Conservation (phyloP, 768 basidiomycete species). For the Xerocomellus dryophilus region DNA sequence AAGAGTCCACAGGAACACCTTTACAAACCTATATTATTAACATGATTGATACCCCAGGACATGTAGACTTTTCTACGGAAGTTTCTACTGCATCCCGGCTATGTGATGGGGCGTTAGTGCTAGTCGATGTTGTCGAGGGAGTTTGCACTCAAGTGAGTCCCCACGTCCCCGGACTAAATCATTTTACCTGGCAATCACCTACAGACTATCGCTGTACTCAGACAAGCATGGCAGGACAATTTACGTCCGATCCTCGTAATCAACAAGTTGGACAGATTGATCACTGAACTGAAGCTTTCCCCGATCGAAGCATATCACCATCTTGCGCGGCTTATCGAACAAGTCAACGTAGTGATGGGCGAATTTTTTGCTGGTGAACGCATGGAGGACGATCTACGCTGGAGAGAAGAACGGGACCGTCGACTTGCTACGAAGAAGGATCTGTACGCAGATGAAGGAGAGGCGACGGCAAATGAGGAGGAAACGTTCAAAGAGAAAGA, state of each 20-base stretch:
- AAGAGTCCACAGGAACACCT: slow-evolving; percentile 46
- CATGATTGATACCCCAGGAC: slow-evolving; percentile 98
- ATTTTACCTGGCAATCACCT: neutral
- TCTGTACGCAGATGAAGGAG: slow-evolving; percentile 60
- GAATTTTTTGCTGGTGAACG: slow-evolving; percentile 91
- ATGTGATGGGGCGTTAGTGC: slow-evolving; percentile 92
- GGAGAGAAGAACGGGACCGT: slow-evolving; percentile 89
- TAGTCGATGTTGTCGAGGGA: slow-evolving; percentile 96
- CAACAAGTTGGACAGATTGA: slow-evolving; percentile 93
- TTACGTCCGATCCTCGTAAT: slow-evolving; percentile 91
- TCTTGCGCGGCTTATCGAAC: slow-evolving; percentile 88
- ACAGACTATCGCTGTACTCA: slow-evolving; percentile 91
- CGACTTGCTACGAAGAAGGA: slow-evolving; percentile 77
- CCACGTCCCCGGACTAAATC: neutral
- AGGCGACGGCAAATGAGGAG: slow-evolving; percentile 53
- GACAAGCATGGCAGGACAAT: slow-evolving; percentile 91
- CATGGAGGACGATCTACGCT: slow-evolving; percentile 94
- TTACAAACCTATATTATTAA: slow-evolving; percentile 81
- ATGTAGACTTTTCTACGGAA: slow-evolving; percentile 97
- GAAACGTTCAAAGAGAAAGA: slow-evolving; percentile 91
- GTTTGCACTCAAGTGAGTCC: slow-evolving; percentile 89
- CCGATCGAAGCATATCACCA: slow-evolving; percentile 94
- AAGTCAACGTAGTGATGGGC: slow-evolving; percentile 98
- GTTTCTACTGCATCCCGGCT: slow-evolving; percentile 92
- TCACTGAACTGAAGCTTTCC: slow-evolving; percentile 88